Evolutionary conservation across 192 early-diverging fungal genomes (phyloP).

Genomic region (Backusella psychrophila): DNA sequence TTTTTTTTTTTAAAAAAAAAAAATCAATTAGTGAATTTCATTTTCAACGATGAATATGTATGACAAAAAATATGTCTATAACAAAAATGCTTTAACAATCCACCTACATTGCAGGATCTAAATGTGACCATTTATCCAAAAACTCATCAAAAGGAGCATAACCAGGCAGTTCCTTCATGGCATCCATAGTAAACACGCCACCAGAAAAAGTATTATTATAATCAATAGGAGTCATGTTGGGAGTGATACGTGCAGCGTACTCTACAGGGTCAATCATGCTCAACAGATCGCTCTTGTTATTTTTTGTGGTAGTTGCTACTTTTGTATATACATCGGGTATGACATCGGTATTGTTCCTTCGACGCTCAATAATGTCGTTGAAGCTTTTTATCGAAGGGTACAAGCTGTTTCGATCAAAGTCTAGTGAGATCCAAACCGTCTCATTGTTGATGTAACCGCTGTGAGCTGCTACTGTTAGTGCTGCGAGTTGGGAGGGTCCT

Average conservation of each 20-base stretch:
- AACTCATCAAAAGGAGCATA: constrained; percentile 47
- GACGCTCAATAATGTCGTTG: constrained; percentile 18
- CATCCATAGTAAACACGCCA: constrained; percentile 46
- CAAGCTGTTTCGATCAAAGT: background rate
- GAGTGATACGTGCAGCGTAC: constrained; percentile 20
- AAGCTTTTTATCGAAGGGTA: constrained; percentile 12
- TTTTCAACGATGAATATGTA: background rate
- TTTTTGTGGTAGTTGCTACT: background rate
- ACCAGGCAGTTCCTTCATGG: constrained; percentile 36
- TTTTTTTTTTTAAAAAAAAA: background rate
- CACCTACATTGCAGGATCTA: constrained; percentile 39
- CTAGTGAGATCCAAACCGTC: constrained; percentile 27
- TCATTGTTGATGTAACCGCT: constrained; percentile 31
- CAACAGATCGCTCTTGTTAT: background rate
- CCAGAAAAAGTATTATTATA: constrained; percentile 33
- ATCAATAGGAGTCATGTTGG: constrained; percentile 26
- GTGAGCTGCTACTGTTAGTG: constrained; percentile 41
- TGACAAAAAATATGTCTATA: background rate
- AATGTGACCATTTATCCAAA: constrained; percentile 42
- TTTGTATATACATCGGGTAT: background rate
- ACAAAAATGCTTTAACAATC: too few species aligned
- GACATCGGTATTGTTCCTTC: constrained; percentile 12
- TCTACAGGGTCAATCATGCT: constrained; percentile 17
- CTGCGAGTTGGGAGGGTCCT: constrained; percentile 24
- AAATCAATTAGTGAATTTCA: background rate